Percentiles rank a stretch among this genome's conserved stretches.
Conservation (phyloP, 2,329 filamentous ascomycete genomes). For the Aspergillus brasiliensis region DNA sequence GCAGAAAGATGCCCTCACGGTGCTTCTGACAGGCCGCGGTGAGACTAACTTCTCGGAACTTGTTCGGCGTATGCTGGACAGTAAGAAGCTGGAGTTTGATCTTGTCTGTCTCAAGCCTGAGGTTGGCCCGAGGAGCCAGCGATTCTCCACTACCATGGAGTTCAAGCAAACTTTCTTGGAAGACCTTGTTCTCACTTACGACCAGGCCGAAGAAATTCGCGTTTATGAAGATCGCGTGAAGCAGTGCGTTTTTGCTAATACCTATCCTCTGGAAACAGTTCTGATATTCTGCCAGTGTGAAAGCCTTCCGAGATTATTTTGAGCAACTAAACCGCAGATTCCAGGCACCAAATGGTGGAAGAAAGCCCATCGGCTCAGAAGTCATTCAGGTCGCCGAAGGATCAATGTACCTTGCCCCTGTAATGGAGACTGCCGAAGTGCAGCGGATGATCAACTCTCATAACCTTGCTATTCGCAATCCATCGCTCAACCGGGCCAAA, state of each 20-base stretch:
- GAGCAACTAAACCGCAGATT: constrained; percentile 70
- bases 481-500: constrained; percentile 39
- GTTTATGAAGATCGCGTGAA: constrained; percentile 66
- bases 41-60: constrained; percentile 77
- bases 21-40: constrained; percentile 83
- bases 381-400: constrained; percentile 84
- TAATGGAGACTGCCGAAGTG: constrained; percentile 77
- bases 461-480: constrained; percentile 56
- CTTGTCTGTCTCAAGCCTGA: constrained; percentile 85
- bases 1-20: constrained; percentile 80
- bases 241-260: constrained; percentile 47
- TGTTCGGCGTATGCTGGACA: constrained; percentile 76
- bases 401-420: constrained; percentile 72
- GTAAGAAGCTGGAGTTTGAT: constrained; percentile 82
- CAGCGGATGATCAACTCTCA: constrained; percentile 88
- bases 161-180: constrained; percentile 89
- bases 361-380: constrained; percentile 71
- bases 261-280: not conserved
- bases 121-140: constrained; percentile 76
- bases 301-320: constrained; percentile 84
- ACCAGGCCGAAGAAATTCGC: constrained; percentile 75
- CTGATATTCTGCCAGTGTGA: constrained; percentile 54
- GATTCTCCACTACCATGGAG: constrained; percentile 78
- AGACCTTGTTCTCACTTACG: constrained; percentile 83
- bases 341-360: constrained; percentile 50